Evolutionary conservation across 768 basidiomycete species (phyloP), one percentile per base, ranked within the genome.

Genomic region (Termitomyces sp.): DNA sequence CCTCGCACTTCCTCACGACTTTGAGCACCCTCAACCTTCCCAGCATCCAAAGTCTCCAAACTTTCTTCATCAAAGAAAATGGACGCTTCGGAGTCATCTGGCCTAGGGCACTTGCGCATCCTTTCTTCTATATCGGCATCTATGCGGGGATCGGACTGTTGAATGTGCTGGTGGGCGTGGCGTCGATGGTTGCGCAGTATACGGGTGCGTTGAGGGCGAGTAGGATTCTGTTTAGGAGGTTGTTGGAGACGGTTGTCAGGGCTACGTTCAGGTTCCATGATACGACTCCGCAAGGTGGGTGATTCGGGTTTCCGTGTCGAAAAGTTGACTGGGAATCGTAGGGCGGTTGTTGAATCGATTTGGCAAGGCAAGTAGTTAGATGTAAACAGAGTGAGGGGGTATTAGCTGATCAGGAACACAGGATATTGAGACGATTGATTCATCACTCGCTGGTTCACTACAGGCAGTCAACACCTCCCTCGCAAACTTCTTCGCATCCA

Each of bases 321-420:
- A 17, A n/a, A 30, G 21, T 40, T 19, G 15, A 49, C 32, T 56
- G 46, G 45, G 34, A 10, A 51, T 34, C 54, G 26, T 52, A 82
- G 89, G 90, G 38, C 86, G 90, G 2, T 86, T 94, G 79, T 75
- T 94, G 61, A 94, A 93, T 68, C 81, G 92, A 5, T 93, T 94
- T 64, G 87, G 83, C 63, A 87, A 85, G 68, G 81, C 79, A 43
- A 49, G 64, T 43, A 5, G 17, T 6, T 1, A 1, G n/a, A 24
- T 17, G 15, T 17, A 5, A 7, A 10, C 2, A 14, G 9, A n/a
- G 6, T 17, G 15, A 11, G 5, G 38, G 10, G 24, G n/a, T n/a
- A 17, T 49, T 0, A 10, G 17, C 48, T 49, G 35, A 49, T 5
- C 11, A 0, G 14, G 21, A 30, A 47, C 26, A 52, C 58, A 86